Base-by-base conservation (phyloP, 805 yeast species). In the Metschnikowia similis region DNA sequence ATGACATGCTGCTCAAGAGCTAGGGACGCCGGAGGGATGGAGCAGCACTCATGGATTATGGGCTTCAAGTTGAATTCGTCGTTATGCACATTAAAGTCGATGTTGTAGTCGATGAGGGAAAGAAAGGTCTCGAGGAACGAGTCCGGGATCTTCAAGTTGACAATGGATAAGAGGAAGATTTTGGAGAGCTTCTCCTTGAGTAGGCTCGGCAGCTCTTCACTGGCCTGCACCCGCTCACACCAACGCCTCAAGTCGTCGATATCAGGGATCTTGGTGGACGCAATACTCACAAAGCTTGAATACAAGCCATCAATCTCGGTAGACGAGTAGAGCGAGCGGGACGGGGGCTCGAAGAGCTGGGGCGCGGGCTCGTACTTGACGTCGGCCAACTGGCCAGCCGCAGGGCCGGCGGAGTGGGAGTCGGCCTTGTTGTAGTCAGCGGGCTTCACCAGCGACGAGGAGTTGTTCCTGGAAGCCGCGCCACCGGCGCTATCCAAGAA, bases 21-120 rank as follows among this genome's bases (percentile, higher is more conserved):
- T 29, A 64, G 60, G 5, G 70, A 66, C 1, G 67, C 65, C 2
- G 72, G 65, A 1, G 72, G 71, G 6, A 73, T 72, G 1, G 75
- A 70, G 53, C 77, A 73, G 52, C 78, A 71, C 60, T 89, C 90
- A 63, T 92, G 97, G 14, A 94, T 72, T 40, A 87, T 80, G 45
- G 82, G 86, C 61, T 89, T 81, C 54, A 85, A 70, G 58, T 72
- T 71, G 60, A 71, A 69, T 47, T 70, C 74, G 41, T 90, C 96
- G 57, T 87, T 95, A 17, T 78, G 76, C 47, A 80, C 79, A 2
- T 76, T 66, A 38, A 89, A 70, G 60, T 87, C 85, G 39, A 92
- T 83, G 38, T 71, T 66, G 50, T 67, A 66, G 48, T 69, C 55
- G 31, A 73, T 71, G 41, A 64, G 56, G 7, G 75, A 74, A 44